Evolutionary conservation across 306 rosid genomes (phyloP).

Genomic region (Urtica urens): DNA sequence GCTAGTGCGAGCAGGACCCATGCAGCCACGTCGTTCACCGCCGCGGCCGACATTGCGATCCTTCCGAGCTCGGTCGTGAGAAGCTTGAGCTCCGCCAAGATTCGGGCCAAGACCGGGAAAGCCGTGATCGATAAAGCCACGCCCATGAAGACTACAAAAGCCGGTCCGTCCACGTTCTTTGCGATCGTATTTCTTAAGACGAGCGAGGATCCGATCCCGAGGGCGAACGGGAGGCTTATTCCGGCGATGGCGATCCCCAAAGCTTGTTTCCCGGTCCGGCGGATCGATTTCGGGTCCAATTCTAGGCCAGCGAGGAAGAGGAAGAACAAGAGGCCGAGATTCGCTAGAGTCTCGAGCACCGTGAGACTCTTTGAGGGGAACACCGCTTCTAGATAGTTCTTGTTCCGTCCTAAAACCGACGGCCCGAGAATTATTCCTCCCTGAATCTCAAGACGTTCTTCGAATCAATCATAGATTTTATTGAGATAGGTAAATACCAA

Average conservation of each 20-base stretch:
- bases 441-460: too few relatives aligned
- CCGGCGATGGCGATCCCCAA: constrained; percentile 68
- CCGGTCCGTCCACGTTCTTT: constrained; percentile 35
- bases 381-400: constrained; percentile 38
- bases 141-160: constrained; percentile 82
- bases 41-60: constrained; percentile 92
- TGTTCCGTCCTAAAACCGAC: constrained; percentile 69
- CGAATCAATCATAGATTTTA: too few relatives aligned
- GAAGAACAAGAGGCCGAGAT: constrained; percentile 75
- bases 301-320: constrained; percentile 71
- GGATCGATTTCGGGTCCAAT: constrained; percentile 53
- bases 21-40: constrained; percentile 80
- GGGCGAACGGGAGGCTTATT: constrained; percentile 57
- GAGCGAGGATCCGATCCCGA: constrained; percentile 75
- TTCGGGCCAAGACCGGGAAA: constrained; percentile 83
- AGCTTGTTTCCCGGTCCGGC: constrained; percentile 51
- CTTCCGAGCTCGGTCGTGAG: constrained; percentile 68
- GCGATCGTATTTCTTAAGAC: constrained; percentile 49
- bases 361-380: constrained; percentile 73
- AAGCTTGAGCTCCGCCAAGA: constrained; percentile 79
- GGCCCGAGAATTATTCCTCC: constrained; percentile 87
- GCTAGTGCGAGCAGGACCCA: constrained; percentile 93
- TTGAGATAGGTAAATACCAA: too few relatives aligned
- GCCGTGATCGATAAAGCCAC: constrained; percentile 88
- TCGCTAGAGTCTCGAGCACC: constrained; percentile 80